Conservation (phyloP, 2,329 filamentous ascomycete genomes). For the Diplodia sapinea region DNA sequence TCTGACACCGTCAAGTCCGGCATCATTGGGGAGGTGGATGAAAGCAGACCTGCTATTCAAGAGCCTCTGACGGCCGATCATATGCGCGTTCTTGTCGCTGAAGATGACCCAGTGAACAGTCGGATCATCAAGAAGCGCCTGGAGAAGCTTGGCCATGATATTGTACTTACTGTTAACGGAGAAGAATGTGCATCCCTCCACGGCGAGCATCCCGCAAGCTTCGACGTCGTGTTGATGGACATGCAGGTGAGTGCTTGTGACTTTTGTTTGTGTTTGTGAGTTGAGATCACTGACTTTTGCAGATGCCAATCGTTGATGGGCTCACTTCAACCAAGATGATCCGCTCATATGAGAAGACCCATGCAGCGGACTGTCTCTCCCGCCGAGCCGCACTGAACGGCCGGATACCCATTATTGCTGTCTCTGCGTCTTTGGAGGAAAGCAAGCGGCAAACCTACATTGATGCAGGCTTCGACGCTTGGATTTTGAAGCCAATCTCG, state of each 20-base stretch:
- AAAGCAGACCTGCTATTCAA: slow-evolving; percentile 34
- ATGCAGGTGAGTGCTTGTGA: slow-evolving; percentile 71
- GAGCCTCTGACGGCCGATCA: slow-evolving; percentile 44
- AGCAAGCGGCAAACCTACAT: slow-evolving; percentile 71
- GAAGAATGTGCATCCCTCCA: slow-evolving; percentile 80
- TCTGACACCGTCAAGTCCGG: slow-evolving; percentile 33
- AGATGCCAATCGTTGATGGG: slow-evolving; percentile 95
- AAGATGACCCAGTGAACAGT: slow-evolving; percentile 88
- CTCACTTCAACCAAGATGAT: slow-evolving; percentile 84
- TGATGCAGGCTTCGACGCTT: slow-evolving; percentile 82
- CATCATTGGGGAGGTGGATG: slow-evolving; percentile 42
- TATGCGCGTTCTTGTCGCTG: slow-evolving; percentile 76
- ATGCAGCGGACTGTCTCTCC: slow-evolving; percentile 61
- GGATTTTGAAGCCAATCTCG: slow-evolving; percentile 88
- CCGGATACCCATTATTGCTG: slow-evolving; percentile 80
- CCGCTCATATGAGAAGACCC: slow-evolving; percentile 69
- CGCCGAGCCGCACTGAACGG: slow-evolving; percentile 64
- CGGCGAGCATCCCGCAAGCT: slow-evolving; percentile 65
- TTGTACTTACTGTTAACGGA: slow-evolving; percentile 77
- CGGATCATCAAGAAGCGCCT: slow-evolving; percentile 80
- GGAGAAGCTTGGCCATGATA: slow-evolving; percentile 74
- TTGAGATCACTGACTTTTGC: background rate
- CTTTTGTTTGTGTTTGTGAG: no score
- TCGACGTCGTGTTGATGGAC: slow-evolving; percentile 88
- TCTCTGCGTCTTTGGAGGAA: slow-evolving; percentile 82